These are phyloP conservation scores for Apodospora peruviana DNA, from an alignment of 495 filamentous ascomycete genomes.

Conservation along the genomic window DNA sequence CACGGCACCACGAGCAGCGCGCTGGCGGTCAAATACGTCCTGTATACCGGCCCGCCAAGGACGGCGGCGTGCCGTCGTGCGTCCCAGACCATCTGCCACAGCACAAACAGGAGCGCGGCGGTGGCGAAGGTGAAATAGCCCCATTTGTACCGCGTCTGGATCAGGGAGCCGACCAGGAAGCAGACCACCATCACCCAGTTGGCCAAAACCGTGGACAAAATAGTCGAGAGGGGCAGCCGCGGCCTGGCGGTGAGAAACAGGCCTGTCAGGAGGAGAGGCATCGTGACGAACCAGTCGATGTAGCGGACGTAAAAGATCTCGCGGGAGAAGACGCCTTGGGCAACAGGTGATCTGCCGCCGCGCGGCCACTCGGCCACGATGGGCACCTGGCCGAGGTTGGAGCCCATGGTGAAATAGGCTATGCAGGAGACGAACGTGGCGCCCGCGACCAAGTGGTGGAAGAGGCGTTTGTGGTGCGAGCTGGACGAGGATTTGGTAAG, in stretches of 20 bases:
- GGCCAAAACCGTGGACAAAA: conserved; percentile 56
- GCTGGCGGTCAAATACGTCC: conserved; percentile 49
- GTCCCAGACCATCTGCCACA: conserved; percentile 46
- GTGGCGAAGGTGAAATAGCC: conserved; percentile 63
- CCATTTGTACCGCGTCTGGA: conserved; percentile 55
- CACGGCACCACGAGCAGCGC: conserved; percentile 49
- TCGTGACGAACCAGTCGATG: conserved; percentile 55
- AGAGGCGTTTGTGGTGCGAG: conserved; percentile 52
- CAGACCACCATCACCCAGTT: conserved; percentile 59
- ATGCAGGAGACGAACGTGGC: conserved; percentile 58
- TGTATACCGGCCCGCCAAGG: conserved; percentile 44
- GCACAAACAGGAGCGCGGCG: conserved; percentile 53
- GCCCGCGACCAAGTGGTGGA: conserved; percentile 62
- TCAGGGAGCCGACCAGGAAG: conserved; percentile 57
- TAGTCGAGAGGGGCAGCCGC: conserved; percentile 60
- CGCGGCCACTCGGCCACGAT: conserved; percentile 52
- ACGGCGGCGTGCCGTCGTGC: conserved; percentile 48
- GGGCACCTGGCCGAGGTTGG: conserved; percentile 60
- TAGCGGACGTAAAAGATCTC: conserved; percentile 71
- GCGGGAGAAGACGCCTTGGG: conserved; percentile 42
- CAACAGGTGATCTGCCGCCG: conserved; percentile 24
- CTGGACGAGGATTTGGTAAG: conserved; percentile 43
- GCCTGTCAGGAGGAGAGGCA: conserved; percentile 49
- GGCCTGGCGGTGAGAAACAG: conserved; percentile 59
- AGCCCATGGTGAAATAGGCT: conserved; percentile 65